phyloP scores from a whole-genome alignment of 345 rosid genomes.

The Fremontodendron californicum region DNA sequence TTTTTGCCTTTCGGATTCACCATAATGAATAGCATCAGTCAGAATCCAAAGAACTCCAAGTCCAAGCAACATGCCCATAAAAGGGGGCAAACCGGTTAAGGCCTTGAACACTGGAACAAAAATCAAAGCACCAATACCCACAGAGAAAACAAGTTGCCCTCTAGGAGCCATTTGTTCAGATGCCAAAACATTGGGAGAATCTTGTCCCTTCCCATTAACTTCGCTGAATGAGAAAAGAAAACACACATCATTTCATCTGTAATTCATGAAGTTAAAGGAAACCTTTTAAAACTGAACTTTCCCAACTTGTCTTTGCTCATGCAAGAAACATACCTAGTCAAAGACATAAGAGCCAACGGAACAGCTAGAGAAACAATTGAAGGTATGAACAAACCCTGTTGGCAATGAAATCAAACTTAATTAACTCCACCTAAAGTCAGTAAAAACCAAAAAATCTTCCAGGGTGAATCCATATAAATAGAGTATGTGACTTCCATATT shows the following conservation, averaged over 20 bases:
- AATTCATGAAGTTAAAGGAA: slow-evolving; percentile 5
- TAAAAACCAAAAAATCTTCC: not conserved
- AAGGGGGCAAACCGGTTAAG: slow-evolving; percentile 93
- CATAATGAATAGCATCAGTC: slow-evolving; percentile 92
- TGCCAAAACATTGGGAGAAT: slow-evolving; percentile 54
- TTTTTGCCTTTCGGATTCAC: slow-evolving; percentile 86
- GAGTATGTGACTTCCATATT: not conserved
- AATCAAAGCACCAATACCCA: slow-evolving; percentile 80
- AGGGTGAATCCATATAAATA: not conserved
- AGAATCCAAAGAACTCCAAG: slow-evolving; percentile 98
- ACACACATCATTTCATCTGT: slow-evolving; percentile 28
- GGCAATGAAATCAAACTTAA: slow-evolving; percentile 18
- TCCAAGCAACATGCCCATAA: slow-evolving; percentile 91
- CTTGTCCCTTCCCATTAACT: slow-evolving; percentile 78
- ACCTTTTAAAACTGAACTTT: slow-evolving; percentile 6
- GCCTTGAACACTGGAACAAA: slow-evolving; percentile 94
- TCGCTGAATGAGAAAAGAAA: slow-evolving; percentile 49
- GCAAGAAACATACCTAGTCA: slow-evolving; percentile 67
- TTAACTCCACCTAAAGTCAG: not conserved
- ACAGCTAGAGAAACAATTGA: slow-evolving; percentile 76
- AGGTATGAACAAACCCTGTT: slow-evolving; percentile 68
- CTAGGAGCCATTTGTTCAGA: slow-evolving; percentile 93
- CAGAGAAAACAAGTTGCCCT: slow-evolving; percentile 77
- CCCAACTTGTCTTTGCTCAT: slow-evolving; percentile 7
- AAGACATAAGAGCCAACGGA: slow-evolving; percentile 80